Evolutionary conservation across 1,284 basidiomycete species (phyloP), one percentile per base, ranked within the genome.

Genomic region (Anthracocystis panici-leucophaei): DNA sequence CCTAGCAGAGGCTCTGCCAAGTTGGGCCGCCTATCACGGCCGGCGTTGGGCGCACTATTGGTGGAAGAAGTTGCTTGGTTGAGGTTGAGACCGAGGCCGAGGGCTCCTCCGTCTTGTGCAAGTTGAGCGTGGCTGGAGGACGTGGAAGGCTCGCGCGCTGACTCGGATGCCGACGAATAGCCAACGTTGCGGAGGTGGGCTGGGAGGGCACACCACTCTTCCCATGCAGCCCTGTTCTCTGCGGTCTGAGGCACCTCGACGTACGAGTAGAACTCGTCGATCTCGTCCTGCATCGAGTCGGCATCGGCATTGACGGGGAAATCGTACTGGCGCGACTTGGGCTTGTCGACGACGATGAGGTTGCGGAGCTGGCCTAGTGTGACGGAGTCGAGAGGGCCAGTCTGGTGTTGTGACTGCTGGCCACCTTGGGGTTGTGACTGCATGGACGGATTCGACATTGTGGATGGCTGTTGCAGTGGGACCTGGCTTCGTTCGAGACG

Each of bases 181-280:
- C 57, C 61, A 20, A 57, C 64, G 42, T 67, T 69, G 35, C 70
- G 64, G 9, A 57, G 53, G 23, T 76, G 63, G 27, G 60, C 46
- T 10, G 63, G 61, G n/a, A 67, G 45, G 21, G 65, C 45, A 54
- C 77, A 78, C 83, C 83, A 84, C 53, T 92, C 91, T 80, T 92
- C 90, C 92, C 94, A 98, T 48, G 92, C 91, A 79, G 91, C 91
- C 69, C 93, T 87, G 84, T 95, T 95, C 88, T 95, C 93, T 3
- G 91, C 90, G 16, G 95, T 91, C 84, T 95, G 92, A 0, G 92
- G 91, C 88, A 95, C 94, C 87, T 99, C 96, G 64, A 96, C 91
- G 87, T 97, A 99, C 27, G 94, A 94, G 87, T 97, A 99, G 87
- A 99, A 98, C 86, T 99, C 97, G 75, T 98, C 93, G 50, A 99